A percentile compares a stretch with the other conserved stretches of the same genome.
Evolutionary conservation across 129 eudicot species (phyloP).

Genomic region (Kitagawia praeruptora): DNA sequence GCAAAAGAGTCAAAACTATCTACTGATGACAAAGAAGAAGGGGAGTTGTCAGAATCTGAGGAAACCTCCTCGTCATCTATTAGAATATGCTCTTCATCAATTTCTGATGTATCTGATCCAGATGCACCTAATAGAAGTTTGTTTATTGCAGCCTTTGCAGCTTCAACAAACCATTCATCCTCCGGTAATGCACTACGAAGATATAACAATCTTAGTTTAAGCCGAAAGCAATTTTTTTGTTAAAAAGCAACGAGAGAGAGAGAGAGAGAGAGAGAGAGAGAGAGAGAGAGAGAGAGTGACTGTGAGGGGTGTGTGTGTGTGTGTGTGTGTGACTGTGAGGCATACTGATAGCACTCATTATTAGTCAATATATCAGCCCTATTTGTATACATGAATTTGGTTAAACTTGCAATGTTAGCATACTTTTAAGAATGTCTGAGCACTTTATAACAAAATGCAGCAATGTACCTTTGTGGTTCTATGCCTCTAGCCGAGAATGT

Average conservation of each 20-base stretch:
- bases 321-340: neutral
- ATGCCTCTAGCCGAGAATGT: slow-evolving; percentile 82
- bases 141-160: slow-evolving; percentile 88
- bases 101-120: slow-evolving; percentile 70
- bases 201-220: slow-evolving; percentile 2
- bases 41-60: slow-evolving; percentile 76
- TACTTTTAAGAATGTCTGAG: neutral
- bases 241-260: too few relatives aligned
- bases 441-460: neutral
- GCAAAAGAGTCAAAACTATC: slow-evolving; percentile 77
- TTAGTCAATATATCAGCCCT: neutral
- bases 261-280: too few relatives aligned
- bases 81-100: slow-evolving; percentile 63
- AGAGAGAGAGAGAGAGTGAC: too few relatives aligned
- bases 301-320: neutral
- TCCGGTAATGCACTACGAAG: slow-evolving; percentile 60
- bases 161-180: slow-evolving; percentile 95
- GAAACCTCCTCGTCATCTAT: slow-evolving; percentile 59
- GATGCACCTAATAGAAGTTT: slow-evolving; percentile 75
- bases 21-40: slow-evolving; percentile 69
- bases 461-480: slow-evolving; percentile 73
- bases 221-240: neutral
- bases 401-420: neutral
- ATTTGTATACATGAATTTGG: neutral
- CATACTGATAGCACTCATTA: neutral